Conservation (phyloP, 2,329 filamentous ascomycete species). For the Mariannaea sp. region DNA sequence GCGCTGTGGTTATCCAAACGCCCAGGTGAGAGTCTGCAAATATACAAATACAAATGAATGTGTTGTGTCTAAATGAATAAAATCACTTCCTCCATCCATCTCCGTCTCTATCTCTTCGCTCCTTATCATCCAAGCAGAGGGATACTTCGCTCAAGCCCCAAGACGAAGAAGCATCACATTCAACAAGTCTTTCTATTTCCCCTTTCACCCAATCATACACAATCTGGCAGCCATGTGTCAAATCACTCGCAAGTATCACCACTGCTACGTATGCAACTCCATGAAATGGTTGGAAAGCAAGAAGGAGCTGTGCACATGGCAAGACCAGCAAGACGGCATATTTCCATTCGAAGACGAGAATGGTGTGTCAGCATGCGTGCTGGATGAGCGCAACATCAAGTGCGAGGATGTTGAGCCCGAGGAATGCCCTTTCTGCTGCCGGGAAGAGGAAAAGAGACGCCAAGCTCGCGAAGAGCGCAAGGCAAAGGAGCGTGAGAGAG, state of each 20-base stretch:
- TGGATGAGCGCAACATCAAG: not conserved
- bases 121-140: not conserved
- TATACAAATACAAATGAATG: too few relatives aligned
- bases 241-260: not conserved
- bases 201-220: too few relatives aligned
- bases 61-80: too few relatives aligned
- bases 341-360: not conserved
- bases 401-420: not conserved
- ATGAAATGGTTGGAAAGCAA: not conserved
- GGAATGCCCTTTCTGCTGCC: not conserved
- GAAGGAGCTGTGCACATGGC: not conserved
- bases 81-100: too few relatives aligned
- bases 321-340: not conserved
- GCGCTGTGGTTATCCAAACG: too few relatives aligned
- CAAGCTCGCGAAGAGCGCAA: not conserved
- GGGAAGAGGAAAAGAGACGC: not conserved
- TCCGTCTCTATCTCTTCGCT: not conserved
- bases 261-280: not conserved
- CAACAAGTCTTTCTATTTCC: not conserved
- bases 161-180: not conserved
- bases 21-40: too few relatives aligned
- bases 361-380: too few relatives aligned
- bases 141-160: not conserved
- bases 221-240: too few relatives aligned
- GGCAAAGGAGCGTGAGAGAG: not conserved